Percentiles rank a stretch among this genome's conserved stretches.
Evolutionary conservation across 129 eudicot genomes (phyloP).

Genomic region (Arctium lappa): DNA sequence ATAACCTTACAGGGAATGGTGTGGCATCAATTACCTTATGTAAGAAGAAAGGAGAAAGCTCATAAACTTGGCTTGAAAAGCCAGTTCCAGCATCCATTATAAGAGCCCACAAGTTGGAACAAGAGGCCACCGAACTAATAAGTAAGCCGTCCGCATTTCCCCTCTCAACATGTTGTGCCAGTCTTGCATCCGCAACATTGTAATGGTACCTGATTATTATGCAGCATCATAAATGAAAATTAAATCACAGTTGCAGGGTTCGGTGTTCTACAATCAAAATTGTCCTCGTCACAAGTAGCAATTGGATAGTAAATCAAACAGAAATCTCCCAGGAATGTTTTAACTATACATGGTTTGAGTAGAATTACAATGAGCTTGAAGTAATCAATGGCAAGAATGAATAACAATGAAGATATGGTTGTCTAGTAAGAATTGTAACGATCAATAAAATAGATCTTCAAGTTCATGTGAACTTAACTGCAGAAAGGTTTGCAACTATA

Average conservation of each 20-base stretch:
- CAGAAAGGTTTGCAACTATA: no score
- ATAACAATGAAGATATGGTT: no score
- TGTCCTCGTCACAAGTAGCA: background rate
- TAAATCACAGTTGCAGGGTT: no score
- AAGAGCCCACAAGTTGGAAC: slow-evolving; percentile 75
- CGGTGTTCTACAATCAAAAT: no score
- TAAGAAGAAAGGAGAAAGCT: slow-evolving; percentile 64
- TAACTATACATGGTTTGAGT: no score
- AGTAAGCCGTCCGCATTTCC: slow-evolving; percentile 74
- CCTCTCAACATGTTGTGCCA: slow-evolving; percentile 73
- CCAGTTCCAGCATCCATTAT: slow-evolving; percentile 94
- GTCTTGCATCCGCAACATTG: slow-evolving; percentile 73
- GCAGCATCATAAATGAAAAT: background rate
- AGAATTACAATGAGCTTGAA: no score
- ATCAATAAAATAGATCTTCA: no score
- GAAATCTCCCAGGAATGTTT: background rate
- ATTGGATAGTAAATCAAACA: background rate
- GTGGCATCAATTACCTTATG: slow-evolving; percentile 51
- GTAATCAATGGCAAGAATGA: no score
- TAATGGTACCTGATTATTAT: slow-evolving; percentile 55
- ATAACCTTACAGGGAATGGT: background rate
- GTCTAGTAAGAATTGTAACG: no score
- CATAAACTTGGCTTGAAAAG: slow-evolving; percentile 66
- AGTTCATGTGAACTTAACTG: no score
- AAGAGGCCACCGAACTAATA: slow-evolving; percentile 71